Percentiles rank a stretch among this genome's conserved stretches.
These are phyloP conservation scores for Fraxinus sp. DNA, from an alignment of 305 asterid genomes.

Conservation along the genomic window DNA sequence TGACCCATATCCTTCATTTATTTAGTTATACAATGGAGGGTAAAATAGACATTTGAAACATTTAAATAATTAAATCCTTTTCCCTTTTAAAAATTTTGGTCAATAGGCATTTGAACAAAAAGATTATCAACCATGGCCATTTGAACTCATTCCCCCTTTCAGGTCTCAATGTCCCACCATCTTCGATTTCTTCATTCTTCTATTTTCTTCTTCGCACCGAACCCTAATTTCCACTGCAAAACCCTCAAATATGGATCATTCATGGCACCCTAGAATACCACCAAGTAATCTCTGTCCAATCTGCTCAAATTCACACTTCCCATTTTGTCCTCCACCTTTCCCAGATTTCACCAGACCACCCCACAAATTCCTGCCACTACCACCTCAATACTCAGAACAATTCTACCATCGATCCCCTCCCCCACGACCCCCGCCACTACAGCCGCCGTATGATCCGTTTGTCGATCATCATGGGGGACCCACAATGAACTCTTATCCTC, in stretches of 20 bases:
- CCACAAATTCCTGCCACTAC: constrained; percentile 24
- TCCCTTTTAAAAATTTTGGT: too few species aligned
- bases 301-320: constrained; percentile 77
- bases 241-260: constrained; percentile 52
- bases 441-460: constrained; percentile 55
- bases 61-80: too few species aligned
- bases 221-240: constrained; percentile 20
- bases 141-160: neutral
- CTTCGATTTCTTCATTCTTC: neutral
- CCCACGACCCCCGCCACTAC: constrained; percentile 31
- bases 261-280: constrained; percentile 63
- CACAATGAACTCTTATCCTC: constrained; percentile 35
- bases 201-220: constrained; percentile 9
- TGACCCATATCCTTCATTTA: too few species aligned
- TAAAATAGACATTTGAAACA: too few species aligned
- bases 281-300: constrained; percentile 56
- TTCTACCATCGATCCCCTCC: constrained; percentile 45
- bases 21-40: too few species aligned
- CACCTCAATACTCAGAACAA: constrained; percentile 39
- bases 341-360: constrained; percentile 41
- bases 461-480: constrained; percentile 49
- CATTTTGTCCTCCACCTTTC: constrained; percentile 64
- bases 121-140: too few species aligned
- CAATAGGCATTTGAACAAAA: too few species aligned
- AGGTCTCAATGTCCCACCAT: neutral